Conservation (phyloP, 1,284 basidiomycete species). For the Cryptococcus neoformans region DNA sequence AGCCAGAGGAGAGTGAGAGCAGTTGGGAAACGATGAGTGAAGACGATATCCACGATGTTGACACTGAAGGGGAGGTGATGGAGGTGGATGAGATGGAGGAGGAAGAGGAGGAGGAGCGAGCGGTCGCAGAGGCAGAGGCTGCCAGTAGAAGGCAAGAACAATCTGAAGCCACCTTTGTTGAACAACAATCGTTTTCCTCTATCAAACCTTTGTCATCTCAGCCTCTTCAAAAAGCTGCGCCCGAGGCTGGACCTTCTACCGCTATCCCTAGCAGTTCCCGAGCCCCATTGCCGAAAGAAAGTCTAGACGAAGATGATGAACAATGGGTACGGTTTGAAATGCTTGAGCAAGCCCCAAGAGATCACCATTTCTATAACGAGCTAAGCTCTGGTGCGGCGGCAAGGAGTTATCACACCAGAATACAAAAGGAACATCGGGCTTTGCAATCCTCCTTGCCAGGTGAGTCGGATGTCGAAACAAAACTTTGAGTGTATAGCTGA, state of each 20-base stretch:
- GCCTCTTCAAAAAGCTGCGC: neutral
- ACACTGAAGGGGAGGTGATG: slow-evolving; percentile 7
- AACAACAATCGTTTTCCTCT: too few relatives aligned
- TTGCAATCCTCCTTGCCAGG: slow-evolving; percentile 76
- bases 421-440: slow-evolving; percentile 79
- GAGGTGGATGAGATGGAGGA: slow-evolving; percentile 6
- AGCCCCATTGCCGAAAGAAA: neutral
- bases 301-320: slow-evolving; percentile 16
- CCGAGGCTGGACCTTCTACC: neutral
- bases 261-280: neutral
- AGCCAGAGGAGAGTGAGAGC: slow-evolving; percentile 13
- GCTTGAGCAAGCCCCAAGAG: slow-evolving; percentile 66
- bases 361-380: slow-evolving; percentile 69
- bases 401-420: slow-evolving; percentile 67
- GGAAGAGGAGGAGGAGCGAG: slow-evolving; percentile 1
- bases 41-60: slow-evolving; percentile 4
- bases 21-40: slow-evolving; percentile 32
- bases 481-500: slow-evolving; percentile 1
- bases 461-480: slow-evolving; percentile 43
- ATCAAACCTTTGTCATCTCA: neutral
- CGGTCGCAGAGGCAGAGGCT: neutral
- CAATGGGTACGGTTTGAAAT: slow-evolving; percentile 74
- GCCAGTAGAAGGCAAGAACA: neutral
- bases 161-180: too few relatives aligned
- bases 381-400: slow-evolving; percentile 59